Evolutionary conservation across 331 rosid genomes (phyloP).

Genomic region (Stylosanthes scabra): DNA sequence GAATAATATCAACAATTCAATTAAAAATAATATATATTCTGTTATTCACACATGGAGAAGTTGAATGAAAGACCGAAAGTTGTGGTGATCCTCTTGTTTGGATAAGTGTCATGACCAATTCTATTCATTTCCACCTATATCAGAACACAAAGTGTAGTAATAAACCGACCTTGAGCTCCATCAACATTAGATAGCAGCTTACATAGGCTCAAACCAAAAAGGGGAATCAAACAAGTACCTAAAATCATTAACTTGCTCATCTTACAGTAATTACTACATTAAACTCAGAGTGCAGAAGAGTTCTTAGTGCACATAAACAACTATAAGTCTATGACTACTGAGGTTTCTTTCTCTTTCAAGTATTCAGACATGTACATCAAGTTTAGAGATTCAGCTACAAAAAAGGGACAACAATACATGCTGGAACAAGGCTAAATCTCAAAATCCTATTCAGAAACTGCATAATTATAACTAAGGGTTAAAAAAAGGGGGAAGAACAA

Average conservation of each 20-base stretch:
- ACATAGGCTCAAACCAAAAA: background rate
- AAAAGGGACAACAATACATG: slow-evolving; percentile 25
- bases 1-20: background rate
- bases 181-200: background rate
- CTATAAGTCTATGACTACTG: background rate
- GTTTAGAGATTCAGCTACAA: slow-evolving; percentile 34
- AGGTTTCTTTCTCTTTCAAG: slow-evolving; percentile 33
- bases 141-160: background rate
- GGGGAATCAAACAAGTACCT: background rate
- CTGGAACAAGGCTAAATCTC: slow-evolving; percentile 41
- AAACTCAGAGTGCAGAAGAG: slow-evolving; percentile 21
- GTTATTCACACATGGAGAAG: background rate
- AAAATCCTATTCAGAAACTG: slow-evolving; percentile 45
- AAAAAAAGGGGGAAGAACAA: background rate
- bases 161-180: slow-evolving; percentile 5
- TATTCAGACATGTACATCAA: slow-evolving; percentile 47
- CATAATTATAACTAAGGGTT: slow-evolving; percentile 34
- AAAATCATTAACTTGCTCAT: background rate
- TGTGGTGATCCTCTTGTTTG: background rate
- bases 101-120: background rate
- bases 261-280: background rate
- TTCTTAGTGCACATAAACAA: background rate
- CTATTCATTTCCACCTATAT: background rate
- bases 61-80: slow-evolving; percentile 37
- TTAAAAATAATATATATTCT: background rate